Base-by-base conservation (phyloP, 169 alveolate genomes). In the Plasmodium vivax region DNA sequence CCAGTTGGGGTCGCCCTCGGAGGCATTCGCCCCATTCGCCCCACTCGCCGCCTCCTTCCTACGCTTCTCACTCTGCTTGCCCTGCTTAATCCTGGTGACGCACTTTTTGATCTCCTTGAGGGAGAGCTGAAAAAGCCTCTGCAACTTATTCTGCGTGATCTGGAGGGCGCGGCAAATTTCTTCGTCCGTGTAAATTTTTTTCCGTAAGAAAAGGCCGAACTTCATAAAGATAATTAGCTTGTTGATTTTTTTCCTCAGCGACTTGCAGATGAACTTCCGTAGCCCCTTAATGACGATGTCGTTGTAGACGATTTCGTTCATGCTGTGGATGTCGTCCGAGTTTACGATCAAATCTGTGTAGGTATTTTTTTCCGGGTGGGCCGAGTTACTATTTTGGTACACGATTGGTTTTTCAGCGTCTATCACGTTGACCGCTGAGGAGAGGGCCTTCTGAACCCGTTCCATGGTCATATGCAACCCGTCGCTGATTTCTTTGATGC, bases 271-370 rank as follows among this genome's bases (percentile, higher is more conserved):
- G 81, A 90, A 90, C 45, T 80, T 90, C 41, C 94, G 30, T 82
- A 90, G 81, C 3, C 84, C 94, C 73, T 90, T 90, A 34, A 81
- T 90, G 41, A 90, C 94, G 16, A 90, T 41, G 30, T 90, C 94
- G 58, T 90, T 90, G 36, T 90, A 90, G 23, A 90, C 74, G 43
- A 90, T 68, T 81, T 90, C 94, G 83, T 90, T 90, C 45, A 90
- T 80, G 47, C 94, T 90, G n/a, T 90, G 83, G 23, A 90, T 90
- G 68, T 90, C 94, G 81, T 90, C 94, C n/a, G 94, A 43, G 45
- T 90, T 90, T n/a, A 90, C 92, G 16, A 90, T 90, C 81, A 90
- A 90, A 80, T 90, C 94, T 81, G 82, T 90, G 72, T 90, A 90
- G 6, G 94, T 90, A 36, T 90, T 90, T 81, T 90, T 90, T 90